Percentiles rank a stretch among this genome's conserved stretches.
Conservation (phyloP, 305 asterid genomes). For the Solanum hybrid region DNA sequence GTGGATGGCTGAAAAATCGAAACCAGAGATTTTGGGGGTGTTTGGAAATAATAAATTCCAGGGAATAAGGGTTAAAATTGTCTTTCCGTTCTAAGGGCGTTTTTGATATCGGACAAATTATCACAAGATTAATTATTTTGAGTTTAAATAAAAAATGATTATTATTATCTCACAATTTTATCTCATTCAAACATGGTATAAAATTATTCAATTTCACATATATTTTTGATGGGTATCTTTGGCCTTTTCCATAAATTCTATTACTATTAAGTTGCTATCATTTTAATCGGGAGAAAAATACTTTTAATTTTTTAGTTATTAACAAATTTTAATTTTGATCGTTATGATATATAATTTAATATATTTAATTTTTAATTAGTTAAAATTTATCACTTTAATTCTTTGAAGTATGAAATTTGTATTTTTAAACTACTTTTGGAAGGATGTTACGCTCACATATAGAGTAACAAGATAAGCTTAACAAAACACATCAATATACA, state of each 20-base stretch:
- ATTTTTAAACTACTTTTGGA: neutral
- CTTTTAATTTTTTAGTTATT: accelerated
- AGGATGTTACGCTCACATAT: accelerated
- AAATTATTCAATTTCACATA: too few relatives aligned
- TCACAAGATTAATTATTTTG: too few relatives aligned
- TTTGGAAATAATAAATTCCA: neutral
- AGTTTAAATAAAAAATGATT: too few relatives aligned
- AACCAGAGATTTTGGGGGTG: neutral
- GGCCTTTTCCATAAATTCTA: too few relatives aligned
- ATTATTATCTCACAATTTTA: too few relatives aligned
- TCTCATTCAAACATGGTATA: too few relatives aligned
- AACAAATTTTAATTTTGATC: neutral
- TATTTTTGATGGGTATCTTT: too few relatives aligned
- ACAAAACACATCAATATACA: neutral
- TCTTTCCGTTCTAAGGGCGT: accelerated
- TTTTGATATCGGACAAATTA: too few relatives aligned
- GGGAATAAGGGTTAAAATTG: neutral
- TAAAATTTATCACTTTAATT: accelerated
- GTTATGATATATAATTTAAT: neutral
- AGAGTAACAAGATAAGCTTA: accelerated
- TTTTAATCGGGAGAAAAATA: accelerated
- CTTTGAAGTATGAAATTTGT: neutral
- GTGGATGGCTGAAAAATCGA: neutral
- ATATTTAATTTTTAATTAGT: neutral
- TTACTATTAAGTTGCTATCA: neutral